Evolutionary conservation across 495 filamentous ascomycete species (phyloP).

Genomic region (Penicillium samsonianum): DNA sequence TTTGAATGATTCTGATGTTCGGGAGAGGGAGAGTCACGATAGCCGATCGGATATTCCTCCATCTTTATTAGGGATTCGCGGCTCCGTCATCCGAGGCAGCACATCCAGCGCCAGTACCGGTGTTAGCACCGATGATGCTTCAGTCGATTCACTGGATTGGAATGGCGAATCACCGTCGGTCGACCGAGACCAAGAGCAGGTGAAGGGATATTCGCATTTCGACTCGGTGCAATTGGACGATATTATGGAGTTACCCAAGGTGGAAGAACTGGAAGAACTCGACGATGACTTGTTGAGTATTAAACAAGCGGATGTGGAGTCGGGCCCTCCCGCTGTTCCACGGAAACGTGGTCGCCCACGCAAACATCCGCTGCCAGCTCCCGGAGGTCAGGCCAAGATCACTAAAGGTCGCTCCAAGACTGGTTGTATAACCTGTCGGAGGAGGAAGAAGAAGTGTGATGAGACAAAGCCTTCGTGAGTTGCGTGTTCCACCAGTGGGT

Average conservation of each 20-base stretch:
- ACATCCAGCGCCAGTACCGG: slow-evolving; percentile 38
- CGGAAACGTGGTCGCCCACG: slow-evolving; percentile 75
- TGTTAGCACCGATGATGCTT: slow-evolving; percentile 40
- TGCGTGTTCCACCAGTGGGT: background rate
- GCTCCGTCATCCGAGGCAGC: slow-evolving; percentile 34
- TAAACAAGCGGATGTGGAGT: slow-evolving; percentile 38
- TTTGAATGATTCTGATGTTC: slow-evolving; percentile 22
- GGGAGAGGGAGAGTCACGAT: slow-evolving; percentile 18
- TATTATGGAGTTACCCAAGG: slow-evolving; percentile 38
- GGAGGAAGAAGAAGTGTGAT: slow-evolving; percentile 96
- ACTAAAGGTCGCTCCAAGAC: slow-evolving; percentile 92
- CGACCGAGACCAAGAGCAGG: slow-evolving; percentile 25
- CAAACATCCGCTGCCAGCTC: slow-evolving; percentile 70
- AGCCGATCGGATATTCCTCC: slow-evolving; percentile 28
- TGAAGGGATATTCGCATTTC: slow-evolving; percentile 28
- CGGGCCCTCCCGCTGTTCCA: slow-evolving; percentile 46
- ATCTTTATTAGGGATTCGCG: slow-evolving; percentile 28
- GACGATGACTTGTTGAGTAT: slow-evolving; percentile 45
- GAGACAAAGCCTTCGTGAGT: slow-evolving; percentile 80
- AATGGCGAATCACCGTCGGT: slow-evolving; percentile 31
- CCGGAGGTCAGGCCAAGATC: slow-evolving; percentile 61
- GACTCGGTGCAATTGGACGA: slow-evolving; percentile 25
- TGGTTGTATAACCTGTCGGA: slow-evolving; percentile 88
- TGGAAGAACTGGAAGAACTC: slow-evolving; percentile 50
- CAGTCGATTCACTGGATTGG: slow-evolving; percentile 42